Conservation (phyloP, 2,329 filamentous ascomycete genomes). For the Alternaria ventricosa region DNA sequence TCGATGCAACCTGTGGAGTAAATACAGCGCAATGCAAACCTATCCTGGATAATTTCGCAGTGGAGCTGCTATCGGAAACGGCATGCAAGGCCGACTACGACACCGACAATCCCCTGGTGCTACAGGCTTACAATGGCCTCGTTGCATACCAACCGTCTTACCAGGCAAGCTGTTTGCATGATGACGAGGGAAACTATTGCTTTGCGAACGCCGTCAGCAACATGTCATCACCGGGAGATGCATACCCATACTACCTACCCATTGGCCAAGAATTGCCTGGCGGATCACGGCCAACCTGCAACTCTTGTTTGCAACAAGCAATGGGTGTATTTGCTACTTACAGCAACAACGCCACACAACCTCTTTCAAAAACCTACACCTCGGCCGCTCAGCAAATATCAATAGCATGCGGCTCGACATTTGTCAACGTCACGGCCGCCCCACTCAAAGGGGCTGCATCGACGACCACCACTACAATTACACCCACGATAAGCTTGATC, state of each 20-base stretch:
- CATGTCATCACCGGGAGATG: constrained; percentile 69
- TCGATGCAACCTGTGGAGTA: constrained; percentile 79
- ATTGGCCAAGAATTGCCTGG: constrained; percentile 74
- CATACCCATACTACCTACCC: constrained; percentile 85
- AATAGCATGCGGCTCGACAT: constrained; percentile 63
- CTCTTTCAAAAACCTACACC: constrained; percentile 72
- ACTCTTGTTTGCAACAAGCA: constrained; percentile 75
- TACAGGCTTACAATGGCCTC: constrained; percentile 77
- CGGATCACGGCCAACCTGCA: constrained; percentile 74
- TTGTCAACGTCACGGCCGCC: constrained; percentile 60
- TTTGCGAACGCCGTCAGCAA: constrained; percentile 88
- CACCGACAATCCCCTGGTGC: constrained; percentile 71
- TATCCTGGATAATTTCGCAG: constrained; percentile 70
- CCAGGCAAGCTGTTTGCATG: constrained; percentile 78
- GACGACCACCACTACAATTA: constrained; percentile 28
- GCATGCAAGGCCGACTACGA: constrained; percentile 77
- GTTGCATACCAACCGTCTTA: constrained; percentile 79
- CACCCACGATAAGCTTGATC: constrained; percentile 40
- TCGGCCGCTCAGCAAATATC: constrained; percentile 77
- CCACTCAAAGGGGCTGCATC: constrained; percentile 42
- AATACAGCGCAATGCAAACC: constrained; percentile 69
- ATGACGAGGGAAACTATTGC: constrained; percentile 71
- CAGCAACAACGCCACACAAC: constrained; percentile 68
- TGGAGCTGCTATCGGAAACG: constrained; percentile 64
- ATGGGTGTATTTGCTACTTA: constrained; percentile 81